phyloP scores from a whole-genome alignment of 805 yeast species.

The Ogataea ganodermae region DNA sequence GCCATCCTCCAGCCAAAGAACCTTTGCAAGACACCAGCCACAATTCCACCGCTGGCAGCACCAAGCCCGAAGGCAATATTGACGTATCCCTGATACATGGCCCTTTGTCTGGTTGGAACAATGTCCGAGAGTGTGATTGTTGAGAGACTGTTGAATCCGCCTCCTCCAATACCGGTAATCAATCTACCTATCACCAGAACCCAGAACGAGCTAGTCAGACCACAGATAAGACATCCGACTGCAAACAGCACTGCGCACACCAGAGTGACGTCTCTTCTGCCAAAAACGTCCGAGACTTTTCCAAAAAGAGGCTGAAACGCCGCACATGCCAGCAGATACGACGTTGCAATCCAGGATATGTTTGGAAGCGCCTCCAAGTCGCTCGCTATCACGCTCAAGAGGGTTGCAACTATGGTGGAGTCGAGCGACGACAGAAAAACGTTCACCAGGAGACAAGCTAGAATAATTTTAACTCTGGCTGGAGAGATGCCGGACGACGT shows the following conservation, averaged over 20 bases:
- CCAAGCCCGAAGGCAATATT: constrained; percentile 79
- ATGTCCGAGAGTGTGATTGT: constrained; percentile 78
- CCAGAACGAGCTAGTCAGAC: constrained; percentile 42
- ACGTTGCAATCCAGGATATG: constrained; percentile 45
- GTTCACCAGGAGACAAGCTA: constrained; percentile 25
- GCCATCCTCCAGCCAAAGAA: constrained; percentile 68
- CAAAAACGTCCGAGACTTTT: constrained; percentile 55
- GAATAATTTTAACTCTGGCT: constrained; percentile 9
- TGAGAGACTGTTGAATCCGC: constrained; percentile 75
- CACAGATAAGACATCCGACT: constrained; percentile 45
- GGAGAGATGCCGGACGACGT: not conserved
- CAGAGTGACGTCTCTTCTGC: constrained; percentile 43
- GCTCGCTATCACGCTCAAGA: constrained; percentile 51
- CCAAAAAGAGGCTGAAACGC: constrained; percentile 60
- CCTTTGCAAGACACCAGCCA: constrained; percentile 59
- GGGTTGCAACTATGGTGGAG: constrained; percentile 56
- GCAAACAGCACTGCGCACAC: constrained; percentile 36
- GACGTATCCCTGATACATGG: constrained; percentile 79
- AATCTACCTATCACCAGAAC: constrained; percentile 59
- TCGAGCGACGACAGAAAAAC: constrained; percentile 51
- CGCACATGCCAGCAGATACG: constrained; percentile 44
- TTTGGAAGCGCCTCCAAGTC: constrained; percentile 49
- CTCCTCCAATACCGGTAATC: constrained; percentile 86
- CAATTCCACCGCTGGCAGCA: constrained; percentile 67
- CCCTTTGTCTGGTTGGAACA: constrained; percentile 74